Conservation (phyloP, 2,329 filamentous ascomycete genomes). For the Cercospora sp. region DNA sequence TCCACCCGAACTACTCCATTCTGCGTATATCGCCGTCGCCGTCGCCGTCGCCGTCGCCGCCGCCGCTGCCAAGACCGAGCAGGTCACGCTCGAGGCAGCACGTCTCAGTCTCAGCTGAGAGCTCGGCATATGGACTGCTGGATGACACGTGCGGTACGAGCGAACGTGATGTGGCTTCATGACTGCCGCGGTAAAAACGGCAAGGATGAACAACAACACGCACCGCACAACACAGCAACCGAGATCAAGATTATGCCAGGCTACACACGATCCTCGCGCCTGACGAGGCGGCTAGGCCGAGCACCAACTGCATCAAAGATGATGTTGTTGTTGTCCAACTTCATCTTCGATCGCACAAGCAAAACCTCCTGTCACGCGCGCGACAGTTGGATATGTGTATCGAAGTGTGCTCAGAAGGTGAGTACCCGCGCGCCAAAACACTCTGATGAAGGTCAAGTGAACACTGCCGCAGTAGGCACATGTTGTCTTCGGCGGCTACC, state of each 20-base stretch:
- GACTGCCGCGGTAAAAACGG: not conserved
- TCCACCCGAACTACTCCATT: not conserved
- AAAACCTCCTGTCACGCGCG: not conserved
- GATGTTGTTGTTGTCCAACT: not conserved
- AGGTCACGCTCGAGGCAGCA: not conserved
- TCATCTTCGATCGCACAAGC: conserved; percentile 1
- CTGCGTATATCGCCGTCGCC: not conserved
- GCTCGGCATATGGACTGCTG: not conserved
- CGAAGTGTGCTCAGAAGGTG: not conserved
- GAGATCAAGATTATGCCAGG: not conserved
- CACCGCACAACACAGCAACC: not conserved
- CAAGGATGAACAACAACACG: not conserved
- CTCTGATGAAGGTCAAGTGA: conserved; percentile 1
- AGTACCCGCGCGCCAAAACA: not conserved
- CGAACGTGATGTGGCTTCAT: not conserved
- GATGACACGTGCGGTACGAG: not conserved
- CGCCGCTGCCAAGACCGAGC: conserved; percentile 5
- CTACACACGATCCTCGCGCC: not conserved
- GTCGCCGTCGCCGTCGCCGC: not conserved
- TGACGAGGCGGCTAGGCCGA: not conserved
- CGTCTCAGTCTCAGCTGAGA: not conserved
- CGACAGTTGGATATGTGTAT: not conserved
- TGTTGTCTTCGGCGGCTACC: not conserved
- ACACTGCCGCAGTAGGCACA: not conserved
- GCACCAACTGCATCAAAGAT: not conserved